Percentiles rank a stretch among this genome's conserved stretches.
Conservation (phyloP, 2,329 filamentous ascomycete species). For the Byssoonygena ceratinophila region DNA sequence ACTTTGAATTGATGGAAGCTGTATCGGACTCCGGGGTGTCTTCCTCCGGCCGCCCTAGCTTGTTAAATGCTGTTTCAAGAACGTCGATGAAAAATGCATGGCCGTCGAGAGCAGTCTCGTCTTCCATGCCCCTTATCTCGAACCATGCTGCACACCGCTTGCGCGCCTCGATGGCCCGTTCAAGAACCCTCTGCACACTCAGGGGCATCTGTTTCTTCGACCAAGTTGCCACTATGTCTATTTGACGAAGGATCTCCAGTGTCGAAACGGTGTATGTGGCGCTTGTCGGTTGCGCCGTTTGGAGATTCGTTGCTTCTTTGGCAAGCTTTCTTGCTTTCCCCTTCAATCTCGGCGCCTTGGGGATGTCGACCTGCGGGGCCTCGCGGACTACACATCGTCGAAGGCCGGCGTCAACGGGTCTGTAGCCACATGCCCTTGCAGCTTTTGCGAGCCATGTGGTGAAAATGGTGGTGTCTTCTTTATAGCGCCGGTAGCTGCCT, state of each 20-base stretch:
- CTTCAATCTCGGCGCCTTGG: slow-evolving; percentile 4
- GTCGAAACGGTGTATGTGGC: not conserved
- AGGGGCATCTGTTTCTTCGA: slow-evolving; percentile 3
- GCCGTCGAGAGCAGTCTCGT: not conserved
- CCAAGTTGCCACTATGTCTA: not conserved
- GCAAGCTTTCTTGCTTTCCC: slow-evolving; percentile 9
- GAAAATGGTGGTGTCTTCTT: slow-evolving; percentile 3
- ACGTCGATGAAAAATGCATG: slow-evolving; percentile 8
- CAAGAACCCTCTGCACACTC: slow-evolving; percentile 2
- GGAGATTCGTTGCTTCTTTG: not conserved
- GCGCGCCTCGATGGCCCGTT: slow-evolving; percentile 13
- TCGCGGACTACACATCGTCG: not conserved
- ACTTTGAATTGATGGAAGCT: not conserved
- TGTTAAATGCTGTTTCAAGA: not conserved
- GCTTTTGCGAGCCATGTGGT: slow-evolving; percentile 5
- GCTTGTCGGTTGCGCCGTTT: not conserved
- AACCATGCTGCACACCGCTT: slow-evolving; percentile 15
- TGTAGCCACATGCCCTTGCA: slow-evolving; percentile 6
- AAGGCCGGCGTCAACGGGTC: not conserved
- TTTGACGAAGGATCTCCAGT: slow-evolving; percentile 4
- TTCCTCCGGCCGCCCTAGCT: not conserved
- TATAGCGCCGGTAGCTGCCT: slow-evolving; percentile 4
- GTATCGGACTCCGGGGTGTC: not conserved
- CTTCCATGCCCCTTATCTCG: slow-evolving; percentile 1
- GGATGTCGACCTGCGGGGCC: not conserved